Conservation (phyloP, 495 filamentous ascomycete species). For the Penicillium soppii region DNA sequence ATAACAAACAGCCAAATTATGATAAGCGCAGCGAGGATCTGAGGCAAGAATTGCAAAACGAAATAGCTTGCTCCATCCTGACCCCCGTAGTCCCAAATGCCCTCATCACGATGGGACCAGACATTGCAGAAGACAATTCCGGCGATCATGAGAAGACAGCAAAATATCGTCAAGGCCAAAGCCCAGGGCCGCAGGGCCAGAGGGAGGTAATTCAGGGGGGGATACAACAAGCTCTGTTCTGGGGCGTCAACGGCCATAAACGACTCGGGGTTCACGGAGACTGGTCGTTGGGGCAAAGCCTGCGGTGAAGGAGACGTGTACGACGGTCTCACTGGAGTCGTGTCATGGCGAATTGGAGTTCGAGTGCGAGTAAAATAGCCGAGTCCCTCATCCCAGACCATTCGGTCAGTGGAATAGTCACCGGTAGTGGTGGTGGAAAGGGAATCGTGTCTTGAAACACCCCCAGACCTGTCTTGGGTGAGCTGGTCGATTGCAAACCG, state of each 20-base stretch:
- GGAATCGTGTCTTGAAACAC: conserved; percentile 32
- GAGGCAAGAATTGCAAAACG: conserved; percentile 79
- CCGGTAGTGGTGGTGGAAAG: conserved; percentile 34
- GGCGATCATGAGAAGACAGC: conserved; percentile 69
- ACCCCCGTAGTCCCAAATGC: conserved; percentile 63
- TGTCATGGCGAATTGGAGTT: conserved; percentile 21
- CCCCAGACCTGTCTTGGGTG: conserved; percentile 58
- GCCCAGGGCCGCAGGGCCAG: conserved; percentile 61
- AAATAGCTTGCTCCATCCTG: conserved; percentile 77
- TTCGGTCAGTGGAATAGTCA: conserved; percentile 48
- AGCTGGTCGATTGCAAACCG: conserved; percentile 73
- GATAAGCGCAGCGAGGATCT: conserved; percentile 69
- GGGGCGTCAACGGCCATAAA: conserved; percentile 54
- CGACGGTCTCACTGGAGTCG: conserved; percentile 14
- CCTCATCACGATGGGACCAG: conserved; percentile 61
- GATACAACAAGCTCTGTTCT: conserved; percentile 44
- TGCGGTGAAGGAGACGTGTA: conserved; percentile 27
- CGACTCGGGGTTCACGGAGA: conserved; percentile 45
- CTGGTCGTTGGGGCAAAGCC: conserved; percentile 26
- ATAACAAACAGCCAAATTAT: conserved; percentile 74
- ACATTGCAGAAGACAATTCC: conserved; percentile 71
- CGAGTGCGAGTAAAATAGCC: conserved; percentile 44
- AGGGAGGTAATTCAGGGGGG: conserved; percentile 65
- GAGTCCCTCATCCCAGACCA: conserved; percentile 51
- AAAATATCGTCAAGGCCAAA: conserved; percentile 54